Evolutionary conservation across 2,329 filamentous ascomycete species (phyloP).

Genomic region (Cercospora sp.): DNA sequence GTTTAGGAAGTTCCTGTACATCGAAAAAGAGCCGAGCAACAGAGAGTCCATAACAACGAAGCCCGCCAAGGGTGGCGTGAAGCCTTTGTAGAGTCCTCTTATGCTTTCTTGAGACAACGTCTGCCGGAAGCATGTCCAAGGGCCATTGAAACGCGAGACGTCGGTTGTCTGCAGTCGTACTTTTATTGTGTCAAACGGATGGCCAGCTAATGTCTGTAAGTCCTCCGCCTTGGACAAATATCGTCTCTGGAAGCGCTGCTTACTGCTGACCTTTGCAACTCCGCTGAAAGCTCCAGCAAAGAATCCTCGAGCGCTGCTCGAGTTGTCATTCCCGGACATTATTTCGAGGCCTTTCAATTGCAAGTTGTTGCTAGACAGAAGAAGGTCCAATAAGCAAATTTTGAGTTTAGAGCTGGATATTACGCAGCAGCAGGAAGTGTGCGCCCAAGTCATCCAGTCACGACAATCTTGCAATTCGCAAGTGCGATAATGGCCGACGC

Average conservation of each 20-base stretch:
- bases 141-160: background rate
- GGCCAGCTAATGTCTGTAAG: background rate
- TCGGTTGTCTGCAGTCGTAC: background rate
- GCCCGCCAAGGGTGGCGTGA: background rate
- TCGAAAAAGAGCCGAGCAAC: background rate
- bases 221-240: background rate
- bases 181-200: background rate
- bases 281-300: background rate
- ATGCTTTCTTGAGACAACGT: background rate
- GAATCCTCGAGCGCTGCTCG: background rate
- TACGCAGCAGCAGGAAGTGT: background rate
- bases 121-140: background rate
- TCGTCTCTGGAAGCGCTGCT: background rate
- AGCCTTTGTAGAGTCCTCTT: background rate
- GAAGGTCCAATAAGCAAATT: background rate
- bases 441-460: background rate
- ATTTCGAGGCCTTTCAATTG: background rate
- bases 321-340: background rate
- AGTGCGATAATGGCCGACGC: background rate
- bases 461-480: background rate
- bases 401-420: background rate
- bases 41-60: background rate
- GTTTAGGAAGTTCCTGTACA: background rate
- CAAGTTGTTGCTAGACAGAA: background rate
- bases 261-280: background rate